These are phyloP conservation scores for Cystofilobasidium macerans DNA, from an alignment of 768 basidiomycete species.

Conservation along the genomic window DNA sequence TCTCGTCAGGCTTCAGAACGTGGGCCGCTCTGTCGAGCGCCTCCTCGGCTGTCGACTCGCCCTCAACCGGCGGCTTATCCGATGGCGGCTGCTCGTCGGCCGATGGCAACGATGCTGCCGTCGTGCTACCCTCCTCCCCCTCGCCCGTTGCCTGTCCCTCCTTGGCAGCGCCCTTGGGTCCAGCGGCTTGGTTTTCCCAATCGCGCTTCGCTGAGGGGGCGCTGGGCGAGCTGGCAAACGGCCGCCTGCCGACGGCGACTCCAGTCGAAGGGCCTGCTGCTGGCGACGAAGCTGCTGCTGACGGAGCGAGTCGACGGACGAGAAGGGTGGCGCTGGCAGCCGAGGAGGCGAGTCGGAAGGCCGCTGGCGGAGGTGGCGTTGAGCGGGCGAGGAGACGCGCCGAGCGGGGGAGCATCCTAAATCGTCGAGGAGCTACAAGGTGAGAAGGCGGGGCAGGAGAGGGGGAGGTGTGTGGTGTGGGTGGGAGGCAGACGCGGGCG, in stretches of 20 bases:
- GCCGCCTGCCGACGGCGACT: not conserved
- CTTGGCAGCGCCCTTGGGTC: not conserved
- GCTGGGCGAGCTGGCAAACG: not conserved
- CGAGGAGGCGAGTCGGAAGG: not conserved
- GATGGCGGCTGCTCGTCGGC: not conserved
- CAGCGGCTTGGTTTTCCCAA: not conserved
- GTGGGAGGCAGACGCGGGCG: too few relatives aligned
- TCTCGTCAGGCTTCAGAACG: too few relatives aligned
- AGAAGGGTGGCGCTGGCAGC: not conserved
- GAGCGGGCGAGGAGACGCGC: not conserved
- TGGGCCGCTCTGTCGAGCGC: not conserved
- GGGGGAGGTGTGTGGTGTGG: not conserved
- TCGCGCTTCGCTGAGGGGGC: not conserved
- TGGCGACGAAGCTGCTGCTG: not conserved
- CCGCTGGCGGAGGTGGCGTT: too few relatives aligned
- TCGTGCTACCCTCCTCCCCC: not conserved
- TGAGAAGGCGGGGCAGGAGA: not conserved
- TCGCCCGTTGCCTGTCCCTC: not conserved
- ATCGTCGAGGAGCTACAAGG: not conserved
- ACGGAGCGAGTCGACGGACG: not conserved
- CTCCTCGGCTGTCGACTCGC: not conserved
- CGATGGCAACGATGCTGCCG: not conserved
- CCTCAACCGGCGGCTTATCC: not conserved
- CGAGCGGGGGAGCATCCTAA: not conserved
- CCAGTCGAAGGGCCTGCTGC: not conserved